Evolutionary conservation across 176 grass and related monocot species (phyloP).

Genomic region (Tillandsia fasciculata): DNA sequence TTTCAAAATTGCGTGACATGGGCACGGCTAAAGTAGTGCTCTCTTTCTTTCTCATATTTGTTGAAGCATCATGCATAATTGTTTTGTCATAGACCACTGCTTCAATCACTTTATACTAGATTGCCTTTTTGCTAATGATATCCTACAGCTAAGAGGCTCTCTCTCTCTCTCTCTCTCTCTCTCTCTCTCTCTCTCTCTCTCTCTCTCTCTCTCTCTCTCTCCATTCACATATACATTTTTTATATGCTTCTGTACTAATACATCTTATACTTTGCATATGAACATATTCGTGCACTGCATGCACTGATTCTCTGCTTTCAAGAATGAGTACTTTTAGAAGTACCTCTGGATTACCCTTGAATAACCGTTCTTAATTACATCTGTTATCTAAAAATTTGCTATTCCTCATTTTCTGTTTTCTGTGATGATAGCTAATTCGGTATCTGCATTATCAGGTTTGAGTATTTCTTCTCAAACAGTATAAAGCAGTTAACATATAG

Average conservation of each 20-base stretch:
- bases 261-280: no score
- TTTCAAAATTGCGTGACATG: slow-evolving; percentile 62
- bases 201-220: not conserved
- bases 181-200: slow-evolving; percentile 28
- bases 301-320: no score
- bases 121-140: not conserved
- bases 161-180: not conserved
- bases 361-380: not conserved
- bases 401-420: slow-evolving; percentile 2
- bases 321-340: no score
- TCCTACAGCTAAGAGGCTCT: no score
- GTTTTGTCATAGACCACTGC: not conserved
- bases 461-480: slow-evolving; percentile 67
- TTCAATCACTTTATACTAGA: not conserved
- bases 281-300: no score
- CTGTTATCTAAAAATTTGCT: not conserved
- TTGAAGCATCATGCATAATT: not conserved
- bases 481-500: slow-evolving; percentile 76
- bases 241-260: not conserved
- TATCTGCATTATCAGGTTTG: slow-evolving; percentile 36
- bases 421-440: not conserved
- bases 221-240: not conserved
- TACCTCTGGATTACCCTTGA: not conserved
- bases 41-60: not conserved
- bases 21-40: slow-evolving; percentile 56